phyloP scores from a whole-genome alignment of 2,329 filamentous ascomycete species.

The Hymenoscyphus occultus region DNA sequence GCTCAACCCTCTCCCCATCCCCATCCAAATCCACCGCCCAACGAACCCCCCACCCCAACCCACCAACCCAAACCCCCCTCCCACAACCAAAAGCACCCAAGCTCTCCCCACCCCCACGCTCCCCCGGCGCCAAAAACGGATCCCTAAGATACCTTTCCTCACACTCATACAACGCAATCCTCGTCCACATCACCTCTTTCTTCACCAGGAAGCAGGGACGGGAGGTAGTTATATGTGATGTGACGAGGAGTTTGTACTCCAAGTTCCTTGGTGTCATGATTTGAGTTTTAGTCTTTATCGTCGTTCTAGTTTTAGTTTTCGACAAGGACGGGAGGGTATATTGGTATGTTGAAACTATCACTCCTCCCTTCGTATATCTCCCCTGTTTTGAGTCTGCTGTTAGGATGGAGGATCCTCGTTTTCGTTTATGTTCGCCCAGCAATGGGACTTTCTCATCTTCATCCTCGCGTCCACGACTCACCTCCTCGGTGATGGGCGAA shows the following conservation, averaged over 20 bases:
- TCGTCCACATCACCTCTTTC: neutral
- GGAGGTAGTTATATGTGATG: neutral
- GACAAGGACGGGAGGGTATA: neutral
- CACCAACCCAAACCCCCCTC: too few species aligned
- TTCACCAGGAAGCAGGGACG: neutral
- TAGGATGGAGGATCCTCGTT: too few species aligned
- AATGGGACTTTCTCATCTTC: too few species aligned
- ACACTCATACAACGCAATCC: neutral
- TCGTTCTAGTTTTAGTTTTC: too few species aligned
- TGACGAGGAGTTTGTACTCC: neutral
- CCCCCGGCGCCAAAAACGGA: neutral
- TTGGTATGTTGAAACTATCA: too few species aligned
- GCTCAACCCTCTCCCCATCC: neutral
- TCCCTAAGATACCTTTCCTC: neutral
- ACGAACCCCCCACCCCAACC: neutral
- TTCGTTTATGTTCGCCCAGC: too few species aligned
- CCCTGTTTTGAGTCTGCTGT: too few species aligned
- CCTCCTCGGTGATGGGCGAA: neutral
- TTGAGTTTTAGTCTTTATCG: neutral
- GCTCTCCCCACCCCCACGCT: neutral
- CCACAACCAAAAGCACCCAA: neutral
- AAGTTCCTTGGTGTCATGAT: neutral
- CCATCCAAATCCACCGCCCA: neutral
- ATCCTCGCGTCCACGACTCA: too few species aligned
- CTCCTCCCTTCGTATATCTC: too few species aligned